These are phyloP conservation scores for Neurospora tetrasperma DNA, from an alignment of 495 filamentous ascomycete species.

Conservation along the genomic window DNA sequence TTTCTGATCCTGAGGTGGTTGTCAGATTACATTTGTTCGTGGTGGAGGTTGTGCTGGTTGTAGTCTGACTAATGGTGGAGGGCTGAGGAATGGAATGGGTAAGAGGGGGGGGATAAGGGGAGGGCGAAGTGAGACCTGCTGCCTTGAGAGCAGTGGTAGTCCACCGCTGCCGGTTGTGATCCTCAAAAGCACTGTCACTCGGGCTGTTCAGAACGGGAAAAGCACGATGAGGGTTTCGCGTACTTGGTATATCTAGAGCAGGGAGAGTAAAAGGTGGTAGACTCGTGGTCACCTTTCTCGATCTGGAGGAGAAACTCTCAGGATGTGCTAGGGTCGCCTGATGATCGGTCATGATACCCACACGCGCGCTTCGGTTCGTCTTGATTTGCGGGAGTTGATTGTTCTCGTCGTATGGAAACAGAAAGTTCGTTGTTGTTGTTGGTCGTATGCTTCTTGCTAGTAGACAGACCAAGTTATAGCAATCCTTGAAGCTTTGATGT, in stretches of 20 bases:
- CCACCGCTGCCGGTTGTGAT: conserved; percentile 3
- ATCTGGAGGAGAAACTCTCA: conserved; percentile 30
- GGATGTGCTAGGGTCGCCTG: neutral
- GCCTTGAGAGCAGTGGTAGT: conserved; percentile 2
- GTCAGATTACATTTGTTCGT: conserved; percentile 44
- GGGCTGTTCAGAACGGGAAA: conserved; percentile 8
- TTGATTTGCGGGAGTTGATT: neutral
- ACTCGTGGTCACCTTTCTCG: conserved; percentile 47
- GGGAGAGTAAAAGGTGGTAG: conserved; percentile 49
- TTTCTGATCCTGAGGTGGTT: conserved; percentile 22
- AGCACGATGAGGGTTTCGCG: conserved; percentile 26
- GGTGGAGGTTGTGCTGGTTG: conserved; percentile 44
- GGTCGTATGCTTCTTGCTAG: neutral
- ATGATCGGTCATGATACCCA: conserved; percentile 1
- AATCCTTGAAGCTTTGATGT: neutral
- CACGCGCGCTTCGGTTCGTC: neutral
- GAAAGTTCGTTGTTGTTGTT: neutral
- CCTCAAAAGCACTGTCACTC: conserved; percentile 6
- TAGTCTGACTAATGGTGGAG: conserved; percentile 42
- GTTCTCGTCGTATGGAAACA: neutral
- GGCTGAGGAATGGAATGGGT: conserved; percentile 37
- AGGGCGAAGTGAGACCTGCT: conserved; percentile 1
- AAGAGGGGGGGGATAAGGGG: conserved; percentile 28
- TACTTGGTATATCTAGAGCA: conserved; percentile 41
- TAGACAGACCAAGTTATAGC: neutral